phyloP scores from a whole-genome alignment of 768 basidiomycete genomes.

The Nidula microcarpa region DNA sequence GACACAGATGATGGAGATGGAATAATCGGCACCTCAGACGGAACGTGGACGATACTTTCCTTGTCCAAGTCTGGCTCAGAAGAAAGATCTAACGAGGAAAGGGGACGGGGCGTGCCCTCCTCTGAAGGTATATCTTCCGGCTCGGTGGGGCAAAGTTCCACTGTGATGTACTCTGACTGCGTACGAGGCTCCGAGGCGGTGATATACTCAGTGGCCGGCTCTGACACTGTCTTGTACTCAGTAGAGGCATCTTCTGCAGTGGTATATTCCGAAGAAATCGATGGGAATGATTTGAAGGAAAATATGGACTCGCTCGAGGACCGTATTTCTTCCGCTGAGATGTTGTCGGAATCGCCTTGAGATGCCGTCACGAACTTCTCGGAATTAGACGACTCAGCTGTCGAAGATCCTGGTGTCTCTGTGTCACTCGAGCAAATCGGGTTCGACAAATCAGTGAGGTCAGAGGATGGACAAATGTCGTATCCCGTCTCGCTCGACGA shows the following conservation, averaged over 20 bases:
- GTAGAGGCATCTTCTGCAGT: constrained; percentile 32
- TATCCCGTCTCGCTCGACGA: constrained; percentile 49
- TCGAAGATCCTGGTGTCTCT: constrained; percentile 28
- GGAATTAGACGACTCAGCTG: constrained; percentile 18
- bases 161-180: constrained; percentile 47
- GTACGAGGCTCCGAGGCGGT: constrained; percentile 38
- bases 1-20: constrained; percentile 24
- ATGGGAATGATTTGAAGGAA: constrained; percentile 56
- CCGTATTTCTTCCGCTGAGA: constrained; percentile 28
- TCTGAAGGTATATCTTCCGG: constrained; percentile 38
- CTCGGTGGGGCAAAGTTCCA: constrained; percentile 37
- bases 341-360: constrained; percentile 51
- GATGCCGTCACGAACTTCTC: constrained; percentile 43
- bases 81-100: constrained; percentile 27
- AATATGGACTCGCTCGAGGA: constrained; percentile 32
- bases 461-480: constrained; percentile 51
- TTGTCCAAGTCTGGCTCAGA: constrained; percentile 23
- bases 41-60: constrained; percentile 15
- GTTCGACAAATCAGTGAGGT: constrained; percentile 37
- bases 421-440: constrained; percentile 22
- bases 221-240: constrained; percentile 12
- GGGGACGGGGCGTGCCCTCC: constrained; percentile 35
- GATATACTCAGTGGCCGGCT: constrained; percentile 36
- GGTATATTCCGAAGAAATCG: constrained; percentile 50
- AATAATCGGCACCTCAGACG: constrained; percentile 25